Percentiles rank a stretch among this genome's conserved stretches.
Conservation (phyloP, 139 green algal species). For the Volvox africanus region DNA sequence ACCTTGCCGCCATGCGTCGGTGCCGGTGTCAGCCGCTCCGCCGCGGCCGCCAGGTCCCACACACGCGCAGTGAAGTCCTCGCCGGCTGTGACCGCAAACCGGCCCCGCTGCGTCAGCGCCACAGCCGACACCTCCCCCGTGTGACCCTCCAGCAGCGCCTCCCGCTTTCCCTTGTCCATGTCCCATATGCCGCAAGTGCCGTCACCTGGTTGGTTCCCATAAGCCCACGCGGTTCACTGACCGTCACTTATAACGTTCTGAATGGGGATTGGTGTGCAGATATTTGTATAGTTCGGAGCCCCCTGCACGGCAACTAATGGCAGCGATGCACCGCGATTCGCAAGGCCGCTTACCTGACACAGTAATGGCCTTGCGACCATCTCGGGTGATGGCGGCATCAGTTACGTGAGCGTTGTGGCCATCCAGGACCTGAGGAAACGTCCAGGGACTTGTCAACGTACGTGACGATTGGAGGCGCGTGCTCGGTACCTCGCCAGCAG, state of each 20-base stretch:
- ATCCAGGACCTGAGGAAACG: slow-evolving; percentile 47
- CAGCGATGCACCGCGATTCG: no score
- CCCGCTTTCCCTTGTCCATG: slow-evolving; percentile 45
- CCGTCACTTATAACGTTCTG: no score
- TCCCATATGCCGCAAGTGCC: slow-evolving; percentile 51
- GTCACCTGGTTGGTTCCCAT: neutral
- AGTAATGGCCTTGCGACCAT: slow-evolving; percentile 64
- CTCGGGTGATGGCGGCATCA: slow-evolving; percentile 65
- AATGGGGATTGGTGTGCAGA: no score
- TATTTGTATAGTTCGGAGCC: no score
- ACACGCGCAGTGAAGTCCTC: slow-evolving; percentile 79
- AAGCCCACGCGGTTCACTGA: no score
- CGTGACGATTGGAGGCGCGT: no score
- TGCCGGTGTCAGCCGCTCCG: neutral
- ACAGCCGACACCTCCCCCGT: slow-evolving; percentile 64
- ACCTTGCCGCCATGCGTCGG: slow-evolving; percentile 25
- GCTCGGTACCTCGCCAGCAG: no score
- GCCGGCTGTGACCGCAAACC: slow-evolving; percentile 79
- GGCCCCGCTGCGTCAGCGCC: slow-evolving; percentile 71
- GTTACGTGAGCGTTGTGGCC: slow-evolving; percentile 77
- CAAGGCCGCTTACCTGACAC: slow-evolving; percentile 51
- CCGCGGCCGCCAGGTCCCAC: slow-evolving; percentile 80
- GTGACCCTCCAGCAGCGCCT: slow-evolving; percentile 79
- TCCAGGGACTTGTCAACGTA: no score
- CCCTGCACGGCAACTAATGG: no score